Evolutionary conservation across 345 rosid genomes (phyloP), one percentile per base, ranked within the genome.

Genomic region (Euclidium syriacum): DNA sequence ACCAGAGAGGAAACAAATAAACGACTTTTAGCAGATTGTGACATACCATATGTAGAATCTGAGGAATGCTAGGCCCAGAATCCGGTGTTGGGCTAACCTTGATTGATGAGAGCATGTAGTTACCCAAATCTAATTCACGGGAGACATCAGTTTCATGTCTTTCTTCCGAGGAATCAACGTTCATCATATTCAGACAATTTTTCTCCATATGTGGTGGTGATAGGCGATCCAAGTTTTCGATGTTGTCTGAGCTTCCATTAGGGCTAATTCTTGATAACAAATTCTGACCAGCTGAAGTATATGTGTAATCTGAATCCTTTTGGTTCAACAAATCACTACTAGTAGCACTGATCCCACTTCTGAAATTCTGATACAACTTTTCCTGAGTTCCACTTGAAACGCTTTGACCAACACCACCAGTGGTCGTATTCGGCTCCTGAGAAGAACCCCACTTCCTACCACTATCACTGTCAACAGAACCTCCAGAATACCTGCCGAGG

Each of bases 41-140:
- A 49, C 32, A 27, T 53, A 94, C 99, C 92, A 81, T 75, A 75
- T 94, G 92, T 76, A 94, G 89, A 81, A 90, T 81, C 81, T 94
- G 97, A 55, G 97, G 96, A 74, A 94, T 86, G 83, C 99, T 90
- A 72, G 97, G 92, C 25, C 85, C 90, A 46, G 81, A 61, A 54
- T 87, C 95, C 29, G 74, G 59, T 52, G 66, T 64, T 25, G 85
- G 62, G 75, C 68, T 80, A 48, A 75, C 76, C 81, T 81, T 86
- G 62, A 81, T 50, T 51, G 80, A 69, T 18, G 87, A 48, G 54
- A 78, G 75, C 51, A 78, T 84, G 49, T 75, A 73, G 58, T 71
- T 76, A 66, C 66, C 66, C 67, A 79, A 75, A 66, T 79, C 82
- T 68, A 82, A 57, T 14, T 76, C 83, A 47, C 75, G 47, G 16